Percentiles rank a stretch among this genome's conserved stretches.
These are phyloP conservation scores for Blastobotrys parvus DNA, from an alignment of 805 yeast genomes.

Conservation along the genomic window DNA sequence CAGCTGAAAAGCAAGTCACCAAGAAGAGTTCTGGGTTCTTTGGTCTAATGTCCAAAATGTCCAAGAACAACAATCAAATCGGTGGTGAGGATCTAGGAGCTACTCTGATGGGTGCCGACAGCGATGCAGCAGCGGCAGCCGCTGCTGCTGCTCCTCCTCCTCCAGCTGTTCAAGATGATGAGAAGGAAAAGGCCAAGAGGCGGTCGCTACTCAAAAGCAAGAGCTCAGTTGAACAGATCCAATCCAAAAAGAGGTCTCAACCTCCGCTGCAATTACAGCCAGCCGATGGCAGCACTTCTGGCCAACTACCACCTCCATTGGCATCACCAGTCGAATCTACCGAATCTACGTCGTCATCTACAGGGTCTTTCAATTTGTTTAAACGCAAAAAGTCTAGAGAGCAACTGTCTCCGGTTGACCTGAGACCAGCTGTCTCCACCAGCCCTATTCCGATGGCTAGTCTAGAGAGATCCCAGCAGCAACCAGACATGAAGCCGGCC, in stretches of 20 bases:
- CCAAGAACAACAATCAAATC: conserved; percentile 6
- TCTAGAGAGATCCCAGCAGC: too few relatives aligned
- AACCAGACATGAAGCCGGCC: neutral
- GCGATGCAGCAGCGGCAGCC: neutral
- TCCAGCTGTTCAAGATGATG: neutral
- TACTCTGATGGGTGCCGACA: conserved; percentile 2
- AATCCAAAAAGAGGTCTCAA: conserved; percentile 4
- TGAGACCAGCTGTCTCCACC: neutral
- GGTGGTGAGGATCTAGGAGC: conserved; percentile 15
- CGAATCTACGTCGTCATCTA: conserved; percentile 2
- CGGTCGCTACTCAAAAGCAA: conserved; percentile 16
- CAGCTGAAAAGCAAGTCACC: neutral
- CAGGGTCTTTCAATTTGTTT: conserved; percentile 15
- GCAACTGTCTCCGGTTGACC: neutral
- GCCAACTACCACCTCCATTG: neutral
- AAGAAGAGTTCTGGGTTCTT: conserved; percentile 1
- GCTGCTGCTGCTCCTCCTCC: neutral
- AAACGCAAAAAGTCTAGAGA: conserved; percentile 11
- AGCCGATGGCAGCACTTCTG: neutral
- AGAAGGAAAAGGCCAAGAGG: conserved; percentile 9
- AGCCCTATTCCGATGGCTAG: neutral
- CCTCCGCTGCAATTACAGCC: too few relatives aligned
- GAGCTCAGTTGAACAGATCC: conserved; percentile 17
- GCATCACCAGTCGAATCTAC: conserved; percentile 1
- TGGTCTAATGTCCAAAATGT: neutral